Evolutionary conservation across 164 flowering plant species (phyloP).

Genomic region (Dillenia suffruticosa): DNA sequence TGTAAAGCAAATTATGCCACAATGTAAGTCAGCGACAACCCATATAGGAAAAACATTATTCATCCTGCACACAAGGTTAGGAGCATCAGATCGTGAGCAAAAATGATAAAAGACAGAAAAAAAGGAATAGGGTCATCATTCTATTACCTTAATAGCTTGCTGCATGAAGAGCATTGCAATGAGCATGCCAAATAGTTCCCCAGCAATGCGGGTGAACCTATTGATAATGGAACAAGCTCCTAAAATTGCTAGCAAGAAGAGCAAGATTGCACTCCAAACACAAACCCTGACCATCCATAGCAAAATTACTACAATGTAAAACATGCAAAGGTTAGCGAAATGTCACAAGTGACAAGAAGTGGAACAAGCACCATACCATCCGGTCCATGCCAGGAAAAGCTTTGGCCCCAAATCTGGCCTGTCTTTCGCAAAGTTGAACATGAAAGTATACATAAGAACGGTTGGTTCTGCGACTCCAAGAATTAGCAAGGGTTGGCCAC

Average conservation of each 20-base stretch:
- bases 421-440: conserved; percentile 6
- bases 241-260: conserved; percentile 30
- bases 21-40: too few relatives aligned
- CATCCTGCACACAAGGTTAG: too few relatives aligned
- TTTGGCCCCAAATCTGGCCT: background rate
- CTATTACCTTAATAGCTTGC: conserved; percentile 30
- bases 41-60: too few relatives aligned
- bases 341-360: too few relatives aligned
- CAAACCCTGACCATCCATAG: conserved; percentile 21
- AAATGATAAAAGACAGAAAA: background rate
- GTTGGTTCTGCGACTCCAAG: conserved; percentile 7
- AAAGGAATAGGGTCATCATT: background rate
- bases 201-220: conserved; percentile 35
- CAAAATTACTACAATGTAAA: background rate
- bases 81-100: background rate
- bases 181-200: conserved; percentile 36
- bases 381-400: conserved; percentile 2
- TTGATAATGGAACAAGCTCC: conserved; percentile 37
- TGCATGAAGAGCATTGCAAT: conserved; percentile 42
- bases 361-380: background rate
- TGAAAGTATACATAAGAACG: conserved; percentile 4
- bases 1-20: background rate
- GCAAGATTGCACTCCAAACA: conserved; percentile 32
- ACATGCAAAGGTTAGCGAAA: too few relatives aligned
- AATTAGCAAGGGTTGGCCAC: background rate